Conservation (phyloP, 1,139 yeast genomes). For the Maudiozyma humilis region DNA sequence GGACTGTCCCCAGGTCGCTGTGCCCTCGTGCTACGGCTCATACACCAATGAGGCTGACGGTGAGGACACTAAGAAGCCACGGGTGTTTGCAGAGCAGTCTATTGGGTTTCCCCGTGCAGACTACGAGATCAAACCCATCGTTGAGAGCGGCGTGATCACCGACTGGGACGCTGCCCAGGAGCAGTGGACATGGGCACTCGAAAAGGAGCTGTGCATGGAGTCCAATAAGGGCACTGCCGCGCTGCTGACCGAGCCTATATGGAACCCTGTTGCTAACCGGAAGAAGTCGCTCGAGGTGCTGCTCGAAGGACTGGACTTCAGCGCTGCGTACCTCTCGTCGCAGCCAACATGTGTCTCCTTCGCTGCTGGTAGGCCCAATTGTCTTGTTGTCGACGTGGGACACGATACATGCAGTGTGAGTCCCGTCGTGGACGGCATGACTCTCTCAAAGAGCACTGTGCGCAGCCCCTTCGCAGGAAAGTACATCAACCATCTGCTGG, state of each 20-base stretch:
- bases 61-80: constrained; percentile 14
- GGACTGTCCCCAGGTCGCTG: constrained; percentile 71
- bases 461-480: constrained; percentile 62
- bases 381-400: constrained; percentile 88
- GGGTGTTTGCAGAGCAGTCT: constrained; percentile 46
- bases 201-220: constrained; percentile 22
- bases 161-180: constrained; percentile 75
- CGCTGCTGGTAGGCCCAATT: constrained; percentile 89
- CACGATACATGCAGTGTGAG: constrained; percentile 77
- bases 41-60: constrained; percentile 8
- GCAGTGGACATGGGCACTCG: constrained; percentile 52
- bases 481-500: constrained; percentile 35
- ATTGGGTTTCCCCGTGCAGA: constrained; percentile 47
- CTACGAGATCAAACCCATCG: constrained; percentile 48
- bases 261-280: constrained; percentile 70
- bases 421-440: constrained; percentile 91
- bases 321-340: constrained; percentile 81
- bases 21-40: constrained; percentile 54
- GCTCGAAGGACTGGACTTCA: constrained; percentile 65
- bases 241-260: constrained; percentile 33
- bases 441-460: constrained; percentile 62
- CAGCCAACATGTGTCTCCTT: constrained; percentile 86
- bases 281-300: constrained; percentile 65
- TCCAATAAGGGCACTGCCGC: constrained; percentile 35
- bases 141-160: constrained; percentile 49